Base-by-base conservation (phyloP, 2,329 filamentous ascomycete species). In the Colletotrichum sp. region DNA sequence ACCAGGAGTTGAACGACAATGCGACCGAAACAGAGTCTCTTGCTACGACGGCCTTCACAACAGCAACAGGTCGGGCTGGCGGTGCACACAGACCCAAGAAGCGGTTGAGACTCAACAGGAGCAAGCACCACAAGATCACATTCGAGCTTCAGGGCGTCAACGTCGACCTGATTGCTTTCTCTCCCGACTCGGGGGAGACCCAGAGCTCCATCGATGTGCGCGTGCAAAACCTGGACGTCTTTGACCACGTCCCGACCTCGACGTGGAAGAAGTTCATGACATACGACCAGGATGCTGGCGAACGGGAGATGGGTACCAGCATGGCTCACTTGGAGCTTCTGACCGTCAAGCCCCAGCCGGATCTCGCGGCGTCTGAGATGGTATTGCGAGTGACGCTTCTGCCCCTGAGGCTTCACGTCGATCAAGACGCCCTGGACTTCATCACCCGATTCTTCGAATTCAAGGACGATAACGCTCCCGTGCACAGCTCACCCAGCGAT, bases 261-360 rank as follows among this genome's bases (percentile, higher is more conserved):
- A 98, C 96, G 0, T 99, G 98, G 98, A 98, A 95, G 84, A 99
- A 98, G 83, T 99, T 99, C 85, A 93, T 95, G 16, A 99, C 96
- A 0, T 98, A 98, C 80, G 95, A 98, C 87, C 92, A 95, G 75
- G 95, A 98, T 82, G 94, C 93, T 13, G 95, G 95, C n/a, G 93
- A 95, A 81, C 92, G 96, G 65, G 95, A 99, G 85, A 94, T 95
- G 84, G 94, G 93, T 21, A 94, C 94, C 16, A 95, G 93, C 80
- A 98, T 99, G 96, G 90, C 97, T 18, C 96, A 98, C 82, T 87
- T 99, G 10, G 95, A 98, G 82, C 87, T 99, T 8, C 88, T 98
- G 72, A 98, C 95, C 71, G 95, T 99, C 55, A 95, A 94, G 83
- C 97, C 97, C 6, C 90, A 98, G 6, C 91, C 94, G 4, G 94